phyloP scores from a whole-genome alignment of 1,284 basidiomycete genomes.

The Heterobasidion occidentale region DNA sequence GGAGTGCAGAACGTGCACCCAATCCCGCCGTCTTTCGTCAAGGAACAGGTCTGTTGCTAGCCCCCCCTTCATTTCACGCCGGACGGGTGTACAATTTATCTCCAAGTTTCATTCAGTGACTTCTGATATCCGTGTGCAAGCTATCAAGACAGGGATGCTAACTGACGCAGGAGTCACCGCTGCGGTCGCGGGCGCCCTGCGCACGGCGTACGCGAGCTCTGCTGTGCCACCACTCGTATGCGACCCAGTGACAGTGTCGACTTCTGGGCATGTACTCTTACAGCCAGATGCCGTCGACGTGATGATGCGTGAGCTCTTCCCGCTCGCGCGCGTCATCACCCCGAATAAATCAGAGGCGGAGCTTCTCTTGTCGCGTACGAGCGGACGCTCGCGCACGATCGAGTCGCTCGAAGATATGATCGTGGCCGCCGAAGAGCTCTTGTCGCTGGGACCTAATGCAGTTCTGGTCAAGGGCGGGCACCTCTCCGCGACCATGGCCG shows the following conservation, averaged over 20 bases:
- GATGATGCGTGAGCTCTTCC: conserved; percentile 61
- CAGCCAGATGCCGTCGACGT: conserved; percentile 57
- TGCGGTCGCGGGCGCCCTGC: conserved; percentile 39
- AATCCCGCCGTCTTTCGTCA: conserved; percentile 60
- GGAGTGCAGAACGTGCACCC: conserved; percentile 75
- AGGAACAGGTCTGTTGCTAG: conserved; percentile 48
- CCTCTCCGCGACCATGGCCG: conserved; percentile 35
- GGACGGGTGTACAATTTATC: not conserved
- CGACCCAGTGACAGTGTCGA: conserved; percentile 92
- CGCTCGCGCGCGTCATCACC: conserved; percentile 71
- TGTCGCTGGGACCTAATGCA: conserved; percentile 41
- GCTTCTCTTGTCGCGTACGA: conserved; percentile 46
- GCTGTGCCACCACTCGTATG: conserved; percentile 55
- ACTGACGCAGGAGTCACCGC: conserved; percentile 42
- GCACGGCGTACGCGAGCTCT: conserved; percentile 23
- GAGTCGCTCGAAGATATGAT: conserved; percentile 57
- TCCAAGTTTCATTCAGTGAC: conserved; percentile 64
- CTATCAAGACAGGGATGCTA: conserved; percentile 91
- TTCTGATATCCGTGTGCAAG: conserved; percentile 68
- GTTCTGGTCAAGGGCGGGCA: conserved; percentile 92
- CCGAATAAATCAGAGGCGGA: conserved; percentile 85
- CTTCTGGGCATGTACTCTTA: conserved; percentile 81
- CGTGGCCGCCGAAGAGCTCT: conserved; percentile 46
- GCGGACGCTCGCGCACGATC: conserved; percentile 26
- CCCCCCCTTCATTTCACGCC: not conserved